These are phyloP conservation scores for Saccharomycopsis fodiens DNA, from an alignment of 805 yeast genomes.

Conservation along the genomic window DNA sequence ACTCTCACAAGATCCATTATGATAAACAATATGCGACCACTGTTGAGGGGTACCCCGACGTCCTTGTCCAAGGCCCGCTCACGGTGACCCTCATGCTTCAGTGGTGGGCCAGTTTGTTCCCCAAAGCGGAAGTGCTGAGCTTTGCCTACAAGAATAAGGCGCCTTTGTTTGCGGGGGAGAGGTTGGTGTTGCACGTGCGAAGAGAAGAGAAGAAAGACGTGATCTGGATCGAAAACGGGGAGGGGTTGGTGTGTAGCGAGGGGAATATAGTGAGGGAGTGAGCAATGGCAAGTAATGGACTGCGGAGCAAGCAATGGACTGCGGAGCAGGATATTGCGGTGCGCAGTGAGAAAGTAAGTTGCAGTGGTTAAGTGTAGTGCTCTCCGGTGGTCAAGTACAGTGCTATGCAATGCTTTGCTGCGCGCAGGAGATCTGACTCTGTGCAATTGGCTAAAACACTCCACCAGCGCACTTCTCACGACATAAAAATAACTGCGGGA, in stretches of 20 bases:
- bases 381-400: too few species aligned
- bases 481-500: too few species aligned
- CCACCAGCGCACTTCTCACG: too few species aligned
- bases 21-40: slow-evolving; percentile 45
- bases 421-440: too few species aligned
- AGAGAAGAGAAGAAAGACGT: slow-evolving; percentile 16
- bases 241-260: slow-evolving; percentile 27
- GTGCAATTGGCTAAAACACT: too few species aligned
- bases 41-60: slow-evolving; percentile 51
- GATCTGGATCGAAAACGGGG: slow-evolving; percentile 26
- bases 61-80: slow-evolving; percentile 79
- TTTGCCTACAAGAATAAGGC: slow-evolving; percentile 42
- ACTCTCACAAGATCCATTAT: slow-evolving; percentile 80
- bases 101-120: slow-evolving; percentile 32
- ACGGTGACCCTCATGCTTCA: slow-evolving; percentile 52
- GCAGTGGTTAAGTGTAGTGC: too few species aligned
- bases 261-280: slow-evolving; percentile 22
- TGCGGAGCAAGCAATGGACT: too few species aligned
- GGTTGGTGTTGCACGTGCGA: slow-evolving; percentile 25
- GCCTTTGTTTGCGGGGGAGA: slow-evolving; percentile 42
- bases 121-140: slow-evolving; percentile 15
- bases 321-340: too few species aligned
- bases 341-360: too few species aligned
- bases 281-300: too few species aligned
- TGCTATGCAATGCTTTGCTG: too few species aligned